Conservation (phyloP, 768 basidiomycete genomes). For the Termitomyces sp. region DNA sequence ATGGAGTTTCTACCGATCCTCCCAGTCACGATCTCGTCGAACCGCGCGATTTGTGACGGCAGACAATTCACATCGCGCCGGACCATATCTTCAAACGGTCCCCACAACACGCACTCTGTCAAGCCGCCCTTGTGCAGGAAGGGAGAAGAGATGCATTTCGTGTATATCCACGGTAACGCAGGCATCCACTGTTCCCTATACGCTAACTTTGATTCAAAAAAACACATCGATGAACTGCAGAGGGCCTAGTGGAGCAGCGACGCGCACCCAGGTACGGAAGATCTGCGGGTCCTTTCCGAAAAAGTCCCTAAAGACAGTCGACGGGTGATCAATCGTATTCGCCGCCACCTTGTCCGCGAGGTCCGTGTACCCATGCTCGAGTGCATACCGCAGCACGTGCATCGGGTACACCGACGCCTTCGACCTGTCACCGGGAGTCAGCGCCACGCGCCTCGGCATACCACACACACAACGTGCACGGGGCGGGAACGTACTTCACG, state of each 20-base stretch:
- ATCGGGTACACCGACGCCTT: background rate
- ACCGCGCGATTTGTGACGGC: background rate
- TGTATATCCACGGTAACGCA: background rate
- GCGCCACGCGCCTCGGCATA: no score
- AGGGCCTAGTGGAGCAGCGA: accelerated
- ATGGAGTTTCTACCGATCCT: background rate
- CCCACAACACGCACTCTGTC: constrained; percentile 2
- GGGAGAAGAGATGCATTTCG: background rate
- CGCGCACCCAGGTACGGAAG: background rate
- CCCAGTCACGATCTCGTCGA: background rate
- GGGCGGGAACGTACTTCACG: constrained; percentile 4
- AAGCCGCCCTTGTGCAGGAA: constrained; percentile 2
- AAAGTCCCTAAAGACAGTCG: background rate
- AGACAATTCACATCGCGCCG: background rate
- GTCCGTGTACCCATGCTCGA: constrained; percentile 2
- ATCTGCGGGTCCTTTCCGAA: background rate
- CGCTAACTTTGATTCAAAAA: background rate
- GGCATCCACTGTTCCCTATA: constrained; percentile 5
- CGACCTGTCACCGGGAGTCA: background rate
- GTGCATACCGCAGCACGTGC: constrained; percentile 4
- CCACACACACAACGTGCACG: no score
- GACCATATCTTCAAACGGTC: background rate
- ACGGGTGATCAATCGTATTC: background rate
- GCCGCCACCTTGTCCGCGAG: constrained; percentile 1
- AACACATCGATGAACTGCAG: background rate